These are phyloP conservation scores for Parietaria judaica DNA, from an alignment of 306 rosid genomes.

Conservation along the genomic window DNA sequence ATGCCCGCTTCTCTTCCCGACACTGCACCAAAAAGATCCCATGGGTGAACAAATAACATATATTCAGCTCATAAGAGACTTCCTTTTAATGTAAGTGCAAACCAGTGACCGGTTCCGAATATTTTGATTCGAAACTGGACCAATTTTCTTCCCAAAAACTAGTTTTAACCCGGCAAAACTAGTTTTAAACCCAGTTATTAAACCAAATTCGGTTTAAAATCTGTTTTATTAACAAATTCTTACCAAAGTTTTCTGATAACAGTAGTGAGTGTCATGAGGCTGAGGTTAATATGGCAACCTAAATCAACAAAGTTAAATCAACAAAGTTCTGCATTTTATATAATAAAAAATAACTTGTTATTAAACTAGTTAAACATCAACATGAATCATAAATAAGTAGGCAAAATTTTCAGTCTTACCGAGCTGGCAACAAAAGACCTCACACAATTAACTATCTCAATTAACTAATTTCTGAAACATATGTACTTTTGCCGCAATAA, in stretches of 20 bases:
- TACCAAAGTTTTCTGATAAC: constrained; percentile 98
- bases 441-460: constrained; percentile 28
- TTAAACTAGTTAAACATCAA: constrained; percentile 3
- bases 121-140: not conserved
- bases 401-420: constrained; percentile 41
- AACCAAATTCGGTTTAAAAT: constrained; percentile 35
- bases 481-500: too few relatives aligned
- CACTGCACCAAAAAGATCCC: constrained; percentile 39
- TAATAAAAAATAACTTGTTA: not conserved
- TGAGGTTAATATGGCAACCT: constrained; percentile 98
- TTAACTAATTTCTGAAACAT: too few relatives aligned
- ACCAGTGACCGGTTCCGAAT: constrained; percentile 19
- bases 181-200: too few relatives aligned
- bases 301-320: too few relatives aligned
- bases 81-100: constrained; percentile 71
- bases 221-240: constrained; percentile 20
- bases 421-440: constrained; percentile 88
- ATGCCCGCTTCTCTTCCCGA: constrained; percentile 90
- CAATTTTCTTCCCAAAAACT: too few relatives aligned
- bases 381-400: not conserved
- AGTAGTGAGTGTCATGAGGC: constrained; percentile 99
- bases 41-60: too few relatives aligned
- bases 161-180: constrained; percentile 23
- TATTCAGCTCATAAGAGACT: constrained; percentile 37
- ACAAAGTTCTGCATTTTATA: constrained; percentile 72